These are phyloP conservation scores for Miscanthus sacchariflorus DNA, from an alignment of 202 grass and related monocot species.

Conservation along the genomic window DNA sequence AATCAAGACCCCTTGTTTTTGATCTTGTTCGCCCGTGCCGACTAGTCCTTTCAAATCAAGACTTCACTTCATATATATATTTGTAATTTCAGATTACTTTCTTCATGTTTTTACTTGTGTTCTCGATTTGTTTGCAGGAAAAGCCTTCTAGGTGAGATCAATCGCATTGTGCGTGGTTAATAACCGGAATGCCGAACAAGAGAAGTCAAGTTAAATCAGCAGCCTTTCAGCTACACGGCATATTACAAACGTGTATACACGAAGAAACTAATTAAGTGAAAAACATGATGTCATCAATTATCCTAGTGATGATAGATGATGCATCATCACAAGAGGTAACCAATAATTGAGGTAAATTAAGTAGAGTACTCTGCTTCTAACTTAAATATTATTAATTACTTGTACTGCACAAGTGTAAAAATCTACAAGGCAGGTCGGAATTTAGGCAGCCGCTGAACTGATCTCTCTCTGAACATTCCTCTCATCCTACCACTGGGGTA, in stretches of 20 bases:
- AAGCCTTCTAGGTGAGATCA: no score
- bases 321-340: slow-evolving; percentile 8
- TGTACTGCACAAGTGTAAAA: slow-evolving; percentile 10
- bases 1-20: no score
- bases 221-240: not conserved
- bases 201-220: not conserved
- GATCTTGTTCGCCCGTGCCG: no score
- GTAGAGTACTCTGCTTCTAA: not conserved
- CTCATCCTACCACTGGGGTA: slow-evolving; percentile 3
- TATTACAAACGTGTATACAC: not conserved
- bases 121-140: no score
- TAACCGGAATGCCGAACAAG: not conserved
- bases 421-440: slow-evolving; percentile 10
- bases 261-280: not conserved
- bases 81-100: no score
- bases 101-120: no score
- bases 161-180: no score
- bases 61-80: no score
- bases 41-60: no score
- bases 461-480: not conserved
- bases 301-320: not conserved
- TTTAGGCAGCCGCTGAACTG: not conserved
- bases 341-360: not conserved
- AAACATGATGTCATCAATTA: not conserved
- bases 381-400: not conserved